Percentiles rank a stretch among this genome's conserved stretches.
phyloP scores from a whole-genome alignment of 176 grass and related monocot species.

The Triticum aestivum region DNA sequence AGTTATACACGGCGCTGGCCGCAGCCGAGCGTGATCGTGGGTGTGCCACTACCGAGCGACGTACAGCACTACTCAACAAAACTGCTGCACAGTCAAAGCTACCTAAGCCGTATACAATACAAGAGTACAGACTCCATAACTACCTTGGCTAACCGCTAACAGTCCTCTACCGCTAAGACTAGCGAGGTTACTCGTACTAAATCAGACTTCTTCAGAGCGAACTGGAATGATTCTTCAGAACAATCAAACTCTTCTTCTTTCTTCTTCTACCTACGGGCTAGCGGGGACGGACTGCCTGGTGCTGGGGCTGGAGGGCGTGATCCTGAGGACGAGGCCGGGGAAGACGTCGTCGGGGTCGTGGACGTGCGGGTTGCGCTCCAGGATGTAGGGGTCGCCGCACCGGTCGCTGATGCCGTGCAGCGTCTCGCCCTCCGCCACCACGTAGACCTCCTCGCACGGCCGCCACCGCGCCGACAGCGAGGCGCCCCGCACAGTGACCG shows the following conservation, averaged over 20 bases:
- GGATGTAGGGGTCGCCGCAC: slow-evolving; percentile 88
- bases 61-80: too few relatives aligned
- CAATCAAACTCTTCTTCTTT: too few relatives aligned
- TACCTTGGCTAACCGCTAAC: too few relatives aligned
- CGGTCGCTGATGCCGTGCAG: slow-evolving; percentile 94
- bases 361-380: slow-evolving; percentile 88
- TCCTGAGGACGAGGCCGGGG: slow-evolving; percentile 86
- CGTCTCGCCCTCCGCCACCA: slow-evolving; percentile 85
- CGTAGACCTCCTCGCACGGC: slow-evolving; percentile 88
- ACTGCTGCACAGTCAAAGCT: too few relatives aligned
- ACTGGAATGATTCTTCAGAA: background rate
- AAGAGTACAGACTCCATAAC: too few relatives aligned
- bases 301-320: slow-evolving; percentile 32
- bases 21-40: too few relatives aligned
- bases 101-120: too few relatives aligned
- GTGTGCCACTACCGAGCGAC: too few relatives aligned
- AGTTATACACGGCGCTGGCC: too few relatives aligned
- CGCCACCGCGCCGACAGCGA: slow-evolving; percentile 24
- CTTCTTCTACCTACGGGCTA: background rate
- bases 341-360: slow-evolving; percentile 98
- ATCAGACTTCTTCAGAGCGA: background rate
- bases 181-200: too few relatives aligned
- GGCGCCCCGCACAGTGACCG: slow-evolving; percentile 17
- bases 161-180: too few relatives aligned
- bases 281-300: background rate